Percentiles rank a stretch among this genome's conserved stretches.
phyloP scores from a whole-genome alignment of 2,329 filamentous ascomycete species.

The Monosporascus sp. region DNA sequence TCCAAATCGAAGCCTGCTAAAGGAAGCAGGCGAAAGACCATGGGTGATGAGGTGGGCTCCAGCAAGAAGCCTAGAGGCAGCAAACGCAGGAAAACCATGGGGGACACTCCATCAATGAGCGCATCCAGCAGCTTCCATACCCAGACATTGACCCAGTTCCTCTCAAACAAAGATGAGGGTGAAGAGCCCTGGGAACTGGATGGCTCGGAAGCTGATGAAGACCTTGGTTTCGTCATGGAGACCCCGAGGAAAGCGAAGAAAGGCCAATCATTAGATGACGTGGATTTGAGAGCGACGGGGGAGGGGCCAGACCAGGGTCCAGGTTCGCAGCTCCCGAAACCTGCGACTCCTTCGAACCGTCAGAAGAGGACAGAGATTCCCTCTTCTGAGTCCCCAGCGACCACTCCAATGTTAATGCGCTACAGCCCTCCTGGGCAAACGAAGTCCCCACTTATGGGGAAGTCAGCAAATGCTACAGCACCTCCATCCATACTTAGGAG shows the following conservation, averaged over 20 bases:
- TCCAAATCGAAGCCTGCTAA: constrained; percentile 3
- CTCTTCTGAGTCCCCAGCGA: constrained; percentile 20
- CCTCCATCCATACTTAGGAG: constrained; percentile 16
- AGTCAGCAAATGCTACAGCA: constrained; percentile 18
- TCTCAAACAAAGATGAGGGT: constrained; percentile 12
- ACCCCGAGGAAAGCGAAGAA: constrained; percentile 20
- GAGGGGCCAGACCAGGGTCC: constrained; percentile 7
- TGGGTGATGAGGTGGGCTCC: constrained; percentile 18
- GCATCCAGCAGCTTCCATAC: constrained; percentile 26
- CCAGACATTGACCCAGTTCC: constrained; percentile 25
- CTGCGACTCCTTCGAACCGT: constrained; percentile 21
- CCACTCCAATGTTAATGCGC: constrained; percentile 20
- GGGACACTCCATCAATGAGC: constrained; percentile 17
- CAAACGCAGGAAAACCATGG: constrained; percentile 27
- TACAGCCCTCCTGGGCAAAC: constrained; percentile 14
- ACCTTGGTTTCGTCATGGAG: constrained; percentile 15
- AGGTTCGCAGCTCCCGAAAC: constrained; percentile 14
- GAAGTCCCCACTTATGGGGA: constrained; percentile 20
- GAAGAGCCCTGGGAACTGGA: constrained; percentile 17
- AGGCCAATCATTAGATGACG: neutral
- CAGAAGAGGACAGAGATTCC: constrained; percentile 21
- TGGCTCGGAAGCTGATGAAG: constrained; percentile 23
- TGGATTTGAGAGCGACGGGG: neutral
- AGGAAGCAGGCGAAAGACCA: constrained; percentile 21
- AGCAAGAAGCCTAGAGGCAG: constrained; percentile 12